Evolutionary conservation across 1,284 basidiomycete species (phyloP).

Genomic region (Coriolopsis trogii): DNA sequence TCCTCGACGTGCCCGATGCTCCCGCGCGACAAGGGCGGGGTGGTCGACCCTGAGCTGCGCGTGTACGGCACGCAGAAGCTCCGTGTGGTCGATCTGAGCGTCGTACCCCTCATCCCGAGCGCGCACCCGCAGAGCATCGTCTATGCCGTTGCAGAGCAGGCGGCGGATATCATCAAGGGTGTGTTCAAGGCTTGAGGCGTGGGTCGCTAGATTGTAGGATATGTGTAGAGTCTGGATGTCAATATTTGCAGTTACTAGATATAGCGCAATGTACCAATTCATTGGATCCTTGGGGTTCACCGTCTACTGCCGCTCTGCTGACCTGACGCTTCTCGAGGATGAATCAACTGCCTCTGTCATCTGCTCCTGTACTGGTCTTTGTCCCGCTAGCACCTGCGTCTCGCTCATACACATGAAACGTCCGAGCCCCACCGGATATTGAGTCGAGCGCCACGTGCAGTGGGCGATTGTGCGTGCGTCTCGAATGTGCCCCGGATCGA

Average conservation of each 20-base stretch:
- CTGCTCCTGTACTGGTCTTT: too few species aligned
- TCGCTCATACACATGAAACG: too few species aligned
- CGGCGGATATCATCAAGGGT: constrained; percentile 10
- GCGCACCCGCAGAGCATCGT: constrained; percentile 34
- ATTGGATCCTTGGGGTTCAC: neutral
- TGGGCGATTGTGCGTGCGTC: too few species aligned
- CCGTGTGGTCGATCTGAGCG: constrained; percentile 51
- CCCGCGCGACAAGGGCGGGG: constrained; percentile 38
- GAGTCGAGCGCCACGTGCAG: too few species aligned
- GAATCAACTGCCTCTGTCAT: too few species aligned
- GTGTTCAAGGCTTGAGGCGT: neutral
- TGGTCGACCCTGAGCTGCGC: constrained; percentile 58
- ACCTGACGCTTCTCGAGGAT: too few species aligned
- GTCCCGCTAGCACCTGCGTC: too few species aligned
- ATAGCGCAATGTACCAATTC: neutral
- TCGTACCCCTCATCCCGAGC: constrained; percentile 50
- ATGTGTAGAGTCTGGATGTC: too few species aligned
- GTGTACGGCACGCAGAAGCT: constrained; percentile 62
- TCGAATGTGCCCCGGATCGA: too few species aligned
- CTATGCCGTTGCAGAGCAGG: constrained; percentile 14
- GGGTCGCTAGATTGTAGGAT: neutral
- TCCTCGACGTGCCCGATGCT: constrained; percentile 42
- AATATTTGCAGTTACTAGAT: too few species aligned
- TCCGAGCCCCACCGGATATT: too few species aligned
- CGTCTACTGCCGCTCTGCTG: too few species aligned